Evolutionary conservation across 306 rosid genomes (phyloP), one percentile per base, ranked within the genome.

Genomic region (Ceratonia siliqua): DNA sequence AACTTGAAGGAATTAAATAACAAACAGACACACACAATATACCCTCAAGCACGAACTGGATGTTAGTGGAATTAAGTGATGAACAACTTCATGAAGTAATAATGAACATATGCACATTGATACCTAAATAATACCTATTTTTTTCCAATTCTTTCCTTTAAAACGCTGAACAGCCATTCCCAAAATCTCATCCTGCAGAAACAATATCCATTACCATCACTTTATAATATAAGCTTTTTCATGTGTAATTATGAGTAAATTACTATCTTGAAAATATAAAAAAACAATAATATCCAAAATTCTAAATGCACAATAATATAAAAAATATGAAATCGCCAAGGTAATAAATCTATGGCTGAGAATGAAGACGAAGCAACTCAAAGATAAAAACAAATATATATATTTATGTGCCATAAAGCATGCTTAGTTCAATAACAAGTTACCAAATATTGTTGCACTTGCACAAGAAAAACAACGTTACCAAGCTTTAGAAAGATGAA

Each of bases 121-220:
- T 20, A 25, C 68, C 43, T 38, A 81, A 73, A 82, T 54, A 82
- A 62, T 56, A 90, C 98, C 98, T 91, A 94, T 94, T 87, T 91
- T 94, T 82, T 94, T 94, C 98, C 98, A 94, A 84, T 87, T 86
- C 88, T 94, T 94, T 81, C 98, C 98, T 64, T 90, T 94, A 73
- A 67, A 94, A 70, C 88, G 83, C 78, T 69, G 91, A 82, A 91
- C 98, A 10, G 98, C 97, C 72, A 49, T 87, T 85, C 84, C 89
- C 86, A 86, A 94, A 83, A 97, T 94, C 84, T 94, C 98, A 70
- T 94, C 98, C 98, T 94, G 89, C 62, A 68, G 61, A 79, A 62
- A 57, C 62, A 70, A 75, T 86, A 78, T 35, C 69, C 75, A 58
- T 38, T 68, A 43, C 32, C 39, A 66, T 52, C 24, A 66, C 79